A percentile compares a stretch with the other conserved stretches of the same genome.
Conservation (phyloP, 1,139 yeast species). For the Diutina scorzettiae region DNA sequence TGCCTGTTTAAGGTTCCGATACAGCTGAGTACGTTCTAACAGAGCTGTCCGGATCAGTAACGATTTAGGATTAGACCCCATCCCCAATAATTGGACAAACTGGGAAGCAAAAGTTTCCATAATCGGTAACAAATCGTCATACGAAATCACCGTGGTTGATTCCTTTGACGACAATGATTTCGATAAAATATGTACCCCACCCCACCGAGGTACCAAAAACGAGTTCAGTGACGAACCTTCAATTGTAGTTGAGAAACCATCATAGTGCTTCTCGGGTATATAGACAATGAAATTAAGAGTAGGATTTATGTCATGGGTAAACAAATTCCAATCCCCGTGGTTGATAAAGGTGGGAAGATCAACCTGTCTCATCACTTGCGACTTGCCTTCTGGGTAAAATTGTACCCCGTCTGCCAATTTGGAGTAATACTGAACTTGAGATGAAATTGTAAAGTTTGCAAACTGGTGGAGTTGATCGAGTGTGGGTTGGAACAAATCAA, state of each 20-base stretch:
- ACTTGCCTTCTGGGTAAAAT: slow-evolving; percentile 17
- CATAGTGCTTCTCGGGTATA: slow-evolving; percentile 37
- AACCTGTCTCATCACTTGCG: slow-evolving; percentile 19
- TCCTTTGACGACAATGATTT: slow-evolving; percentile 20
- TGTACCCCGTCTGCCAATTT: slow-evolving; percentile 20
- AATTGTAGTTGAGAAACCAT: slow-evolving; percentile 31
- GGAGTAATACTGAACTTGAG: slow-evolving; percentile 69
- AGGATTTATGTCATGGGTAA: slow-evolving; percentile 44
- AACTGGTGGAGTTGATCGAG: slow-evolving; percentile 20
- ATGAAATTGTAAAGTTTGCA: slow-evolving; percentile 63
- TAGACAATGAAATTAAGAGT: slow-evolving; percentile 60
- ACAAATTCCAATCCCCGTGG: slow-evolving; percentile 67
- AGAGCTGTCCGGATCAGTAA: slow-evolving; percentile 55
- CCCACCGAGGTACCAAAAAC: slow-evolving; percentile 87
- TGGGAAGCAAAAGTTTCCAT: slow-evolving; percentile 68
- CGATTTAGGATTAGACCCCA: slow-evolving; percentile 41
- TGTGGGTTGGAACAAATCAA: slow-evolving; percentile 12
- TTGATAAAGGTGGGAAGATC: slow-evolving; percentile 64
- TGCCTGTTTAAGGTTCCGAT: slow-evolving; percentile 39
- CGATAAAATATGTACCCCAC: slow-evolving; percentile 49
- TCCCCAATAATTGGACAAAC: slow-evolving; percentile 60
- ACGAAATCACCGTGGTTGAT: slow-evolving; percentile 17
- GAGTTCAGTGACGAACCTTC: slow-evolving; percentile 46
- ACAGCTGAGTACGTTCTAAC: slow-evolving; percentile 44
- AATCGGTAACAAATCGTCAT: slow-evolving; percentile 40